Base-by-base conservation (phyloP, 805 yeast species). In the Tetrapisispora nanseiensis region DNA sequence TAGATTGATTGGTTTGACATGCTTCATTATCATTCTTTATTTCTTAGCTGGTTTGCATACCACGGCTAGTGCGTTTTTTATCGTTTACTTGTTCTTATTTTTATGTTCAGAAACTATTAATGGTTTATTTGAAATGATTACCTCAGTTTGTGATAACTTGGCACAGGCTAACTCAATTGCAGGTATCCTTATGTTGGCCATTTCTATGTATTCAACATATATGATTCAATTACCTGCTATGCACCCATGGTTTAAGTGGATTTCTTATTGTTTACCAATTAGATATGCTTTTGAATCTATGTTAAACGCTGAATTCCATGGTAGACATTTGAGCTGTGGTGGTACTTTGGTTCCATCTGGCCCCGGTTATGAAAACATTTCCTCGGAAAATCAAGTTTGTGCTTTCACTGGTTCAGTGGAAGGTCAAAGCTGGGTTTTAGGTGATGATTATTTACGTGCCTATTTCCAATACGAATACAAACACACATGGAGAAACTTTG, bases 401-500 rank as follows among this genome's bases (percentile, higher is more conserved):
- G 69, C 76, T 1, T 71, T 73, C 33, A 72, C 72, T 24, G 87
- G 90, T 31, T 67, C 89, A 11, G 50, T 51, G 2, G 65, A 78
- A 1, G 92, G 94, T 33, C 54, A 58, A 19, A 44, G 55, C 12
- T 49, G 48, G 39, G 84, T 85, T 37, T 52, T 59, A 26, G 95
- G 95, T 51, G 75, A 78, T 48, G 61, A 58, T 28, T 85, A 81
- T 54, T 49, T 85, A 43, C 46, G 47, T 5, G 52, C 51, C 3
- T 57, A 77, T 8, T 85, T 61, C 60, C 55, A 61, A 33, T 86
- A 80, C 66, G 55, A 56, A 18, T 76, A 70, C 52, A 48, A 61
- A 18, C 85, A 86, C 60, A 70, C 74, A 39, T 86, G 95, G 95
- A 77, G 95, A 67, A 82, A 86, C 59, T 70, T 81, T 44, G 95